Conservation (phyloP, 306 rosid species). For the Fragaria iinumae region DNA sequence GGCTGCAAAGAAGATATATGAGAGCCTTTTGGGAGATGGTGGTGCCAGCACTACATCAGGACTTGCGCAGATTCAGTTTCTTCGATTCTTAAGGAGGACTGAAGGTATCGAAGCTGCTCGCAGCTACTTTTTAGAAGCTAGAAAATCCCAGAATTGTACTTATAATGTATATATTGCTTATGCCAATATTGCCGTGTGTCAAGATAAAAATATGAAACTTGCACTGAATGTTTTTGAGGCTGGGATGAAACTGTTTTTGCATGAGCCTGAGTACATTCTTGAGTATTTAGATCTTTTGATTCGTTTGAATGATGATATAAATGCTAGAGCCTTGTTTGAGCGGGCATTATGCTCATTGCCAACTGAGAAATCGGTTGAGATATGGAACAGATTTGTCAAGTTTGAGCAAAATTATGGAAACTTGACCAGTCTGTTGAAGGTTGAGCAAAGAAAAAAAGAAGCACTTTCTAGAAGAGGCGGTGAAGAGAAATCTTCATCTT, state of each 20-base stretch:
- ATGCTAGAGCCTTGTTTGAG: constrained; percentile 86
- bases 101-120: constrained; percentile 95
- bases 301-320: constrained; percentile 82
- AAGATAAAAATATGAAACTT: constrained; percentile 81
- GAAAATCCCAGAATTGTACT: constrained; percentile 69
- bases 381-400: constrained; percentile 74
- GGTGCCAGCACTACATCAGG: constrained; percentile 45
- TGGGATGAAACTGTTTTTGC: constrained; percentile 78
- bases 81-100: constrained; percentile 82
- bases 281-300: constrained; percentile 88
- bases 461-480: constrained; percentile 53
- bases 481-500: constrained; percentile 47
- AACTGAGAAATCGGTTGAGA: constrained; percentile 72
- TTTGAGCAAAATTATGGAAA: constrained; percentile 92
- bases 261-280: constrained; percentile 77
- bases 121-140: constrained; percentile 83
- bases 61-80: constrained; percentile 86
- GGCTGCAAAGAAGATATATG: constrained; percentile 90
- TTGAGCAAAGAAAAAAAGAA: constrained; percentile 85
- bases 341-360: constrained; percentile 73
- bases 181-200: constrained; percentile 81
- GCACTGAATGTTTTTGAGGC: constrained; percentile 87
- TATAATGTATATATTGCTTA: constrained; percentile 88
- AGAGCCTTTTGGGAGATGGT: constrained; percentile 60
- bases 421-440: constrained; percentile 84